Conservation (phyloP, 1,139 yeast genomes). For the Hemisphaericaspora xylanilytica region DNA sequence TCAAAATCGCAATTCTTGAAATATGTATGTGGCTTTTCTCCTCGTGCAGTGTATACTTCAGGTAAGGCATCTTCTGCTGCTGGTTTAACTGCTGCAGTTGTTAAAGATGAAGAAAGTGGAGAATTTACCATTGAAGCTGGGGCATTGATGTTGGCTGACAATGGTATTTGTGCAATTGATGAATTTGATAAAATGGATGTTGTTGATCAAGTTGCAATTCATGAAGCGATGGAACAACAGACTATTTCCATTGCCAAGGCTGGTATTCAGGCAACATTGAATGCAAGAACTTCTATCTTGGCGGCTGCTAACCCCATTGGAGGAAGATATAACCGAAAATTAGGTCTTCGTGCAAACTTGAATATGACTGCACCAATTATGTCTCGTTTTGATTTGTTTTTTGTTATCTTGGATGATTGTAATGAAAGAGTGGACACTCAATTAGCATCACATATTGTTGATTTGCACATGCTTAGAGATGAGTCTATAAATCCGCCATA, state of each 20-base stretch:
- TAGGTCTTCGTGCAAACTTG: conserved; percentile 80
- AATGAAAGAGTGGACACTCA: conserved; percentile 88
- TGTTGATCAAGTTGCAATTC: conserved; percentile 95
- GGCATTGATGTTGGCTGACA: conserved; percentile 97
- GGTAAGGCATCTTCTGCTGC: conserved; percentile 99
- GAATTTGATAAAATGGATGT: conserved; percentile 98
- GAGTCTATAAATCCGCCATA: conserved; percentile 89
- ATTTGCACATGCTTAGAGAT: conserved; percentile 87
- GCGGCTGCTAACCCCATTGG: conserved; percentile 99
- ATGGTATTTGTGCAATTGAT: conserved; percentile 97
- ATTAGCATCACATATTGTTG: conserved; percentile 89
- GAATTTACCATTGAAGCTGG: conserved; percentile 99
- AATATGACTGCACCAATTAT: conserved; percentile 99
- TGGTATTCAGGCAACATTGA: conserved; percentile 95
- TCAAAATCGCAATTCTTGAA: conserved; percentile 95
- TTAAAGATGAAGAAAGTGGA: conserved; percentile 95
- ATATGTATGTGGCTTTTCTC: conserved; percentile 88
- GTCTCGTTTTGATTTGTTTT: conserved; percentile 96
- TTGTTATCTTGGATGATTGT: conserved; percentile 92
- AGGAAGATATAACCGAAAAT: conserved; percentile 88
- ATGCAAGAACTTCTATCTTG: conserved; percentile 91
- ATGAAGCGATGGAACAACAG: conserved; percentile 99
- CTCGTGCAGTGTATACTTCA: conserved; percentile 94
- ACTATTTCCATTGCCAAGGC: conserved; percentile 98
- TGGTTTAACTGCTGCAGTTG: conserved; percentile 97